phyloP scores from a whole-genome alignment of 768 basidiomycete species.

The Mycena crocata region DNA sequence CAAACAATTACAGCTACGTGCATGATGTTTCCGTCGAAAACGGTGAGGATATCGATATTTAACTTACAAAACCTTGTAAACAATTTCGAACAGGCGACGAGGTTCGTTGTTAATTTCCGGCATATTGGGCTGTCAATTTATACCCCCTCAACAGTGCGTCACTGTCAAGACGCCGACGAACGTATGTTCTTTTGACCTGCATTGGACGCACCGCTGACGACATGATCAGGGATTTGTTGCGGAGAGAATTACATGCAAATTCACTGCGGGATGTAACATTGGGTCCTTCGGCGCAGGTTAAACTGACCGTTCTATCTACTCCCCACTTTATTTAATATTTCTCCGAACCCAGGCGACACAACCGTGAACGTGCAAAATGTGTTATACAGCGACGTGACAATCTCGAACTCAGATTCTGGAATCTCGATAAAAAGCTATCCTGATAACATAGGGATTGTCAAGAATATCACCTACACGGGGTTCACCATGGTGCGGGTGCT shows the following conservation, averaged over 20 bases:
- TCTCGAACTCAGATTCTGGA: slow-evolving; percentile 39
- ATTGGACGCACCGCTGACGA: neutral
- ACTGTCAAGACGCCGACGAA: slow-evolving; percentile 47
- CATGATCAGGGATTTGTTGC: slow-evolving; percentile 31
- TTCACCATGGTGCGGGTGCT: slow-evolving; percentile 26
- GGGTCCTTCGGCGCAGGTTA: slow-evolving; percentile 38
- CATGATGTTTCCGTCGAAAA: slow-evolving; percentile 49
- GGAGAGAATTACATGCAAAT: slow-evolving; percentile 32
- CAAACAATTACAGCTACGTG: slow-evolving; percentile 35
- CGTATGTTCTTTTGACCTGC: neutral
- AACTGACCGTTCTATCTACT: neutral
- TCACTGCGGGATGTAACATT: slow-evolving; percentile 39
- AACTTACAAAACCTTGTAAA: neutral
- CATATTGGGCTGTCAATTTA: neutral
- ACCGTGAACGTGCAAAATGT: slow-evolving; percentile 38
- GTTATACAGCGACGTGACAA: slow-evolving; percentile 35
- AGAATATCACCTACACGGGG: slow-evolving; percentile 34
- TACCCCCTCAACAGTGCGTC: slow-evolving; percentile 38
- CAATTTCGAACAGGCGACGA: slow-evolving; percentile 8
- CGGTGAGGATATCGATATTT: slow-evolving; percentile 28
- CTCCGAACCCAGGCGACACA: slow-evolving; percentile 10
- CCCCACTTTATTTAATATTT: neutral
- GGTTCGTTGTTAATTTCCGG: neutral
- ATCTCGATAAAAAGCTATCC: slow-evolving; percentile 39
- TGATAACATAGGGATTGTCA: slow-evolving; percentile 35